Evolutionary conservation across 371 early-diverging fungal species (phyloP), one percentile per base, ranked within the genome.

Genomic region (Cokeromyces recurvatus): DNA sequence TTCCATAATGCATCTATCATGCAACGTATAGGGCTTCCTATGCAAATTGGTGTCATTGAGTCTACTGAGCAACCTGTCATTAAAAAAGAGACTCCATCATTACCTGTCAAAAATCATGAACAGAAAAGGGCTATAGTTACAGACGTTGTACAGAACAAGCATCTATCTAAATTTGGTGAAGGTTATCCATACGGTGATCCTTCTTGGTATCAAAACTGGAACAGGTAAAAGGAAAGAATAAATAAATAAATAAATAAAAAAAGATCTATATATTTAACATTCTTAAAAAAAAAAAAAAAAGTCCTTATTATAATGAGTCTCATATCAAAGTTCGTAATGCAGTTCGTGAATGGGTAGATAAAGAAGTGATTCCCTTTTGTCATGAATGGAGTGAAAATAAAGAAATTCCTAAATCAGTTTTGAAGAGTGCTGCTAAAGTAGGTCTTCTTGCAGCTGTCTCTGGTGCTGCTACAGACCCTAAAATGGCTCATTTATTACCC

Each of bases 371-470:
- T 61, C 79, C 84, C 3, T 77, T 53, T 57, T 72, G 72, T 49
- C 74, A 79, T 54, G 83, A 82, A 55, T 86, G 85, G 84, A 80
- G 81, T 44, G 84, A 86, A 48, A 68, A 66, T 4, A 84, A 82
- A 48, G 48, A 67, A 37, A 53, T 84, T 15, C 83, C 85, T n/a
- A 64, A 53, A 22, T 57, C 58, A 0, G 34, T 83, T 7, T 81
- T 76, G 48, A 43, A 59, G 39, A 84, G 81, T 55, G 74, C 76
- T 34, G 84, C 77, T 17, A 48, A 71, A 29, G 79, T 74, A 24
- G 83, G 84, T 46, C 55, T 84, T n/a, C 61, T 82, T 19, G 68
- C 55, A 9, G 66, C 71, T 23, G 51, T 68, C 11, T 68, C 84
- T 17, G 74, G 70, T 29, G 86, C 86, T 39, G 35, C 10, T 11